Base-by-base conservation (phyloP, 306 rosid genomes). In the Alnus rubra region DNA sequence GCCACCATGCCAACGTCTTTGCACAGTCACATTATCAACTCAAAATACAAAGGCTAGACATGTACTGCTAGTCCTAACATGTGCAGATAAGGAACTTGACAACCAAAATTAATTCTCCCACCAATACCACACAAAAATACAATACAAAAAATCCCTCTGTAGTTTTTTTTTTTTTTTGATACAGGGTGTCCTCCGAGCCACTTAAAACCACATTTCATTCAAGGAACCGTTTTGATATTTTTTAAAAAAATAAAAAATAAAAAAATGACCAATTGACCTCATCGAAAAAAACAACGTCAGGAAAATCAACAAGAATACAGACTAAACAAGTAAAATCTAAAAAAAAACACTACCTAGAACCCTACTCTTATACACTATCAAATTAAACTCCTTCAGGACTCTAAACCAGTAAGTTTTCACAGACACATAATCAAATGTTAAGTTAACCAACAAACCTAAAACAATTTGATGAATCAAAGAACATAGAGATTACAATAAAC, bases 331-430 rank as follows among this genome's bases (percentile, higher is more conserved):
- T 14, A 14, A 11, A 37, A 35, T 16, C 62, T 19, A 67, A 52
- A 64, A 2, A 23, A 9, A 49, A 37, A 5, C 69, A 33, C 70
- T 71, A 37, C 23, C 52, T 39, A 63, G 19, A 75, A 79, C 55
- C 14, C 73, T 33, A 13, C 9, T 2, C 14, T 55, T 45, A 49
- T 42, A 39, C 7, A 51, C 45, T 39, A 45, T 3, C 74, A 44
- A 76, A 54, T 5, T 63, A 77, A 67, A 45, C 77, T 80, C 79
- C 79, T 14, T 42, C 48, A 48, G n/a, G 44, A 35, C 23, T 42
- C 48, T 37, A 75, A 80, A 75, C 35, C 56, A 42, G 48, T 1
- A 59, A 59, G 55, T 50, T 62, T 63, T 23, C 65, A 8, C 42
- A 60, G 9, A 28, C 50, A 18, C 62, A 55, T 31, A 49, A 23